Evolutionary conservation across 768 basidiomycete species (phyloP), one percentile per base, ranked within the genome.

Genomic region (Rhizopogon rudus): DNA sequence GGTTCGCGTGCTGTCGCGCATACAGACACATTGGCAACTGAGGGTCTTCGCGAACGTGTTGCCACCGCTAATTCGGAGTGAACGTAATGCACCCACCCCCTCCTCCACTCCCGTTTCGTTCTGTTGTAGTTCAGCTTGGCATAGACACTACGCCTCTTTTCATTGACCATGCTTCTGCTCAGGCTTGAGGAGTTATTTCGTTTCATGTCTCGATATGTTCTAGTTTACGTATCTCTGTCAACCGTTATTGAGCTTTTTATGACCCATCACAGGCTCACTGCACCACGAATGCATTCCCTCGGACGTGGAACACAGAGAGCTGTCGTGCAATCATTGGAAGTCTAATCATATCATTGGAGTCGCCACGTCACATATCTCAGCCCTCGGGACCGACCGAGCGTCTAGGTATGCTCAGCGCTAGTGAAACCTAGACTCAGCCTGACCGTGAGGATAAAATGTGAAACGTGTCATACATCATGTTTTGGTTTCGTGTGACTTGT

Each of bases 21-120:
- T 40, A 71, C 74, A 12, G 78, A 83, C 57, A 83, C 81, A 31
- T 76, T 81, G 52, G 76, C 77, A 12, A 75, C 77, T 3, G 77
- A 81, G 46, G 71, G 63, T n/a, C 63, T 80, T 57, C 77, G 79
- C 44, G 71, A 76, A 48, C 75, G 73, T 46, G 74, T 78, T 45
- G 71, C 75, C 44, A 72, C 69, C 5, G 75, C 75, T 25, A 68
- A 60, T 10, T 17, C 72, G 37, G 72, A 75, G 33, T 74, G 60
- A 71, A 39, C 35, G 3, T 1, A 12, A 35, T 44, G 35, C 43
- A 53, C 22, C 54, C 16, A 6, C 53, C 31, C n/a, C 10, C 33
- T 28, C 10, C 2, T 39, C 20, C 14, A 37, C n/a, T 33, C 8
- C 43, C 41, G 28, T 52, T 52, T 59, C 35, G 40, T 17, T 41